These are phyloP conservation scores for Henckelia pumila DNA, from an alignment of 257 asterid genomes.

Conservation along the genomic window DNA sequence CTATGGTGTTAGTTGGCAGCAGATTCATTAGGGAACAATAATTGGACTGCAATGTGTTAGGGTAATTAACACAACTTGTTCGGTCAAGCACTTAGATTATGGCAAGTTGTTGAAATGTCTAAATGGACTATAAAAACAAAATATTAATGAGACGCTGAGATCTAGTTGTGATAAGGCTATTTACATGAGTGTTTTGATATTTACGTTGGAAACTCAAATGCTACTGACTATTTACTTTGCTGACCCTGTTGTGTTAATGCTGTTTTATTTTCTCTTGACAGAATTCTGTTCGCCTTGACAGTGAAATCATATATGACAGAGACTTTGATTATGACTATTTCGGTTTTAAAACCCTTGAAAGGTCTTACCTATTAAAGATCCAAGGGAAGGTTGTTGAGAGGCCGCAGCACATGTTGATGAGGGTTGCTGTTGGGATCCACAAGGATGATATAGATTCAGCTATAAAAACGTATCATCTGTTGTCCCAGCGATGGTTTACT, in stretches of 20 bases:
- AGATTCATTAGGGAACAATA: not conserved
- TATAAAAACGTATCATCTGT: conserved; percentile 45
- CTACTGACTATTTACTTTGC: not conserved
- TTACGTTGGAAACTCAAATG: no score
- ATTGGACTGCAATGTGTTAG: not conserved
- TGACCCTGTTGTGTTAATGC: not conserved
- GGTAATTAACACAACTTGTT: not conserved
- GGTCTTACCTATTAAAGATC: conserved; percentile 65
- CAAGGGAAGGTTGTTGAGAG: conserved; percentile 90
- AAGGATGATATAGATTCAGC: conserved; percentile 51
- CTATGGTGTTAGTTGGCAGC: not conserved
- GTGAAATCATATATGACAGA: conserved; percentile 65
- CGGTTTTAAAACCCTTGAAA: conserved; percentile 54
- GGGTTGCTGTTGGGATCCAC: conserved; percentile 95
- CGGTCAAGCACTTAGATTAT: not conserved
- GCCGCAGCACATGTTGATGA: conserved; percentile 98
- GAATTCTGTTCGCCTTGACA: conserved; percentile 81
- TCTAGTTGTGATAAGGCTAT: not conserved
- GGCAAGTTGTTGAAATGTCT: not conserved
- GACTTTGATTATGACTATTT: conserved; percentile 59
- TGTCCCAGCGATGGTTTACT: conserved; percentile 64
- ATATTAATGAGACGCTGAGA: no score
- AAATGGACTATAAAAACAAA: not conserved
- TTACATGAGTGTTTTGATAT: not conserved
- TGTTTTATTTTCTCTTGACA: conserved; percentile 29